Base-by-base conservation (phyloP, 2,329 filamentous ascomycete species). In the Microsporum audouinii region DNA sequence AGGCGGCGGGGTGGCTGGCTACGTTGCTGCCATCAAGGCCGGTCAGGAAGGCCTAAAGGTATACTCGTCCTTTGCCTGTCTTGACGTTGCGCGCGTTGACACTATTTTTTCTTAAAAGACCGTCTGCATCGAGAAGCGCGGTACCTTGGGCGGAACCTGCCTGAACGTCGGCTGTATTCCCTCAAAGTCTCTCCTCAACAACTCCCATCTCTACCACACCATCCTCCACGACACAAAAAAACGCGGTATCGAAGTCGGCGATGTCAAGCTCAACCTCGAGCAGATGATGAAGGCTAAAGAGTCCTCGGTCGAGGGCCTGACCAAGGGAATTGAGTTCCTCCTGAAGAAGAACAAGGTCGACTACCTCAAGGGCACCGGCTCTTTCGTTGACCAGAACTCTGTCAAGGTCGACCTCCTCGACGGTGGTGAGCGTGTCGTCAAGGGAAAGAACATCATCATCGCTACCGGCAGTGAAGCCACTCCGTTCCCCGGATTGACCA, bases 201-300 rank as follows among this genome's bases (percentile, higher is more conserved):
- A 97, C 83, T 96, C 94, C 70, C 91, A 96, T 77, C 84, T 97
- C 64, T 97, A 97, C 82, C 92, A 97, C 81, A 88, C 91, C 79
- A 88, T 96, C 72, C 84, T 95, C 64, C 92, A 99, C 80, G 94
- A 99, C 81, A 92, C 91, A 67, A 96, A 96, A 80, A 85, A 88
- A 78, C 90, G 94, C 75, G 94, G 94, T 74, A 99, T 99, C 75
- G 92, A 97, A 73, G 94, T 99, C 69, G 87, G 88, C 73, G 90
- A 96, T 79, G 92, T 99, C 72, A 95, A 95, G 78, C 87, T 99
- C 73, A 96, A 99, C 82, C 83, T 99, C 53, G 78, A 81, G 71
- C 87, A 94, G 76, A 91, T 99, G 85, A 96, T 99, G 91, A 95
- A 96, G 81, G 91, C 94, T 63, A 99, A 99, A 81, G 92, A 99